Percentiles rank a stretch among this genome's conserved stretches.
Conservation (phyloP, 225 moss, liverwort and hornwort genomes). For the Bryum argenteum region DNA sequence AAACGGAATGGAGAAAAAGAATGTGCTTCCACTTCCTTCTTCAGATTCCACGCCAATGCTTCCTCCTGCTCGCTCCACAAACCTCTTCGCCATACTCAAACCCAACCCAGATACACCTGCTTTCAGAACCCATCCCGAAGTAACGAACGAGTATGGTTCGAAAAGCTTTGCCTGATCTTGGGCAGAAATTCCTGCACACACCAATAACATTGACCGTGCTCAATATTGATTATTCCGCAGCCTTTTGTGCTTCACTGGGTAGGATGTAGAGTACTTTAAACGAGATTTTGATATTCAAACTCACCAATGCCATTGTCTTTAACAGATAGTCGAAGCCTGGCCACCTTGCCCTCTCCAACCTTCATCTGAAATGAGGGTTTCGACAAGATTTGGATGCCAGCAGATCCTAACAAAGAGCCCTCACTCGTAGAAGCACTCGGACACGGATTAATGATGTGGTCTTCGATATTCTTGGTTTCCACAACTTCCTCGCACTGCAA, state of each 20-base stretch:
- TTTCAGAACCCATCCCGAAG: slow-evolving; percentile 73
- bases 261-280: no score
- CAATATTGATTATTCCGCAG: no score
- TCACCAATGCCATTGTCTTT: slow-evolving; percentile 78
- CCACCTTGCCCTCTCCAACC: slow-evolving; percentile 50
- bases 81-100: slow-evolving; percentile 74
- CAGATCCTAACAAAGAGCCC: slow-evolving; percentile 39
- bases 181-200: slow-evolving; percentile 57
- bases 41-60: slow-evolving; percentile 75
- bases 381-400: slow-evolving; percentile 43
- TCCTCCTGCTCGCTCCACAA: slow-evolving; percentile 76
- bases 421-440: slow-evolving; percentile 31
- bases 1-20: slow-evolving; percentile 74
- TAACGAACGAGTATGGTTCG: slow-evolving; percentile 75
- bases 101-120: slow-evolving; percentile 76
- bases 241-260: no score
- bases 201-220: neutral
- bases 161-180: slow-evolving; percentile 72
- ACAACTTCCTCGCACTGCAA: slow-evolving; percentile 63
- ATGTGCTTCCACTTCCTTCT: slow-evolving; percentile 72
- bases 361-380: slow-evolving; percentile 39
- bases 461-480: slow-evolving; percentile 34
- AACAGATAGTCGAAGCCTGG: slow-evolving; percentile 70
- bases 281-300: neutral
- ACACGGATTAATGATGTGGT: slow-evolving; percentile 2